These are phyloP conservation scores for Coniochaeta sp. DNA, from an alignment of 2,329 filamentous ascomycete genomes.

Conservation along the genomic window DNA sequence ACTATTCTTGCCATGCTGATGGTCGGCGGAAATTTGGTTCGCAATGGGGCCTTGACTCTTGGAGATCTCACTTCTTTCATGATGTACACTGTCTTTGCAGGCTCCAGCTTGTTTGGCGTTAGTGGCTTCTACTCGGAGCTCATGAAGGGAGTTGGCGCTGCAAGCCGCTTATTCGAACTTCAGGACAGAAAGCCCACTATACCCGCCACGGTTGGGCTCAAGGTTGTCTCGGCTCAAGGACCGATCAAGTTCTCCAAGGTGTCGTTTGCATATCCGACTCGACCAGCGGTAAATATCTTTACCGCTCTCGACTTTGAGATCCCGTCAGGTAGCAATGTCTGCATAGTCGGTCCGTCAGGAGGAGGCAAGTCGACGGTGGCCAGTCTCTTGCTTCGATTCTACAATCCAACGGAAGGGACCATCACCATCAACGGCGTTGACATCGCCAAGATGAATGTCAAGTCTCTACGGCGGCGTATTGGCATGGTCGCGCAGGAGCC, in stretches of 20 bases:
- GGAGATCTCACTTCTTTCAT: conserved; percentile 94
- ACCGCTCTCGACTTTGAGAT: conserved; percentile 84
- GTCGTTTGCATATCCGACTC: conserved; percentile 84
- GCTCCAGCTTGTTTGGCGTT: conserved; percentile 84
- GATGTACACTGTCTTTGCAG: conserved; percentile 90
- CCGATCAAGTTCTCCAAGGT: conserved; percentile 84
- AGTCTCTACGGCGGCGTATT: conserved; percentile 84
- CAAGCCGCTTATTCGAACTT: conserved; percentile 91
- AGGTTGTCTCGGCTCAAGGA: conserved; percentile 77
- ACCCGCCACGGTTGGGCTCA: conserved; percentile 72
- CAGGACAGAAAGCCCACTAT: conserved; percentile 86
- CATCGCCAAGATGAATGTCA: conserved; percentile 80
- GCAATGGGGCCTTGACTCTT: conserved; percentile 75
- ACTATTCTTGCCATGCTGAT: conserved; percentile 88
- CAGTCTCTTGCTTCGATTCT: conserved; percentile 85
- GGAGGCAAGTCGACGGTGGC: conserved; percentile 96
- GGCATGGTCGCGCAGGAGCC: conserved; percentile 95
- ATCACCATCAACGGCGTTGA: conserved; percentile 83
- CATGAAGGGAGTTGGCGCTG: conserved; percentile 97
- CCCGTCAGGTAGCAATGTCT: conserved; percentile 87
- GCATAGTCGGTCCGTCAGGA: conserved; percentile 91
- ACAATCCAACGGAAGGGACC: conserved; percentile 67
- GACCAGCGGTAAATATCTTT: conserved; percentile 89
- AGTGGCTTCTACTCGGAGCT: conserved; percentile 96
- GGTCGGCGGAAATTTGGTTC: conserved; percentile 84